Evolutionary conservation across 139 green algal genomes (phyloP).

Genomic region (Closterium sp.): DNA sequence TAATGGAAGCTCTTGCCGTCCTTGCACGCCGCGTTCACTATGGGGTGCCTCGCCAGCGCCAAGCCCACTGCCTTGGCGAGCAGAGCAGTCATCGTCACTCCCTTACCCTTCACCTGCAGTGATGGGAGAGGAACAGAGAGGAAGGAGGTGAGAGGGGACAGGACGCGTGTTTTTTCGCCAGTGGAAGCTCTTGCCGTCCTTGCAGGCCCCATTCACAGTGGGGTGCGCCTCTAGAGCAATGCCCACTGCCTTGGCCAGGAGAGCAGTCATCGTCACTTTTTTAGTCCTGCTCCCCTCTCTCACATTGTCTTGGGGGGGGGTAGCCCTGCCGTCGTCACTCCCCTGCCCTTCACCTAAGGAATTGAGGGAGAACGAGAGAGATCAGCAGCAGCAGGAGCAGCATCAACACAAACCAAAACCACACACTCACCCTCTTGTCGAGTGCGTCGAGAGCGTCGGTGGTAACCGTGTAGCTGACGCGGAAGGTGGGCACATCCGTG

Average conservation of each 20-base stretch:
- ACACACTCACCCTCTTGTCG: no score
- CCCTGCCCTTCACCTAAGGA: no score
- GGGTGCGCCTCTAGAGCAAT: conserved; percentile 86
- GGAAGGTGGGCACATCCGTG: no score
- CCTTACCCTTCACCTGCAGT: conserved; percentile 80
- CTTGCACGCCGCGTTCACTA: conserved; percentile 72
- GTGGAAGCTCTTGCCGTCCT: conserved; percentile 79
- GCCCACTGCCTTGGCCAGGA: conserved; percentile 91
- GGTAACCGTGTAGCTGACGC: no score
- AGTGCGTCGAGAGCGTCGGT: no score
- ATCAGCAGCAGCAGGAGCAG: not conserved
- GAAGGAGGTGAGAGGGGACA: not conserved
- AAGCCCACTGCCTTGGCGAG: conserved; percentile 89
- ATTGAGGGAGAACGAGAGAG: not conserved
- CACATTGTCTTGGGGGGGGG: no score
- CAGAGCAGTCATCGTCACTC: conserved; percentile 96
- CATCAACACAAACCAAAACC: no score
- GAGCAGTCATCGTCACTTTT: conserved; percentile 94
- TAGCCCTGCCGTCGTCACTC: no score
- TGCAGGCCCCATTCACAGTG: conserved; percentile 71
- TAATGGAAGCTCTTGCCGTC: conserved; percentile 88
- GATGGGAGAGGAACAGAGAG: not conserved
- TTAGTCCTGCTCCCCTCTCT: no score
- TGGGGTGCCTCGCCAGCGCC: conserved; percentile 86
- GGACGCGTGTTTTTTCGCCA: conserved; percentile 33